These are phyloP conservation scores for Quercus gilva DNA, from an alignment of 306 rosid genomes.

Conservation along the genomic window DNA sequence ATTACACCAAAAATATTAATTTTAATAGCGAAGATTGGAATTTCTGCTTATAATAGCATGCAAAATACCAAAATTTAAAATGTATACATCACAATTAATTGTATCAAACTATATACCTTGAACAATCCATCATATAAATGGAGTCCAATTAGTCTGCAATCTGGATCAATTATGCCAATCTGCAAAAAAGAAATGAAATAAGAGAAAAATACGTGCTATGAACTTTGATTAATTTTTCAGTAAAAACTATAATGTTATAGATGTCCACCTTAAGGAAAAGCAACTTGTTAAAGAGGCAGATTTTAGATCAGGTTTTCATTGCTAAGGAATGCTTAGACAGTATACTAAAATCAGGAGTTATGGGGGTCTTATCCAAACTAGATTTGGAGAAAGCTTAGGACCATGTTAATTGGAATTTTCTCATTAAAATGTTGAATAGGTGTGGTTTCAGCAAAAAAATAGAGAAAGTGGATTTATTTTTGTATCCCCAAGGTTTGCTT, in stretches of 20 bases:
- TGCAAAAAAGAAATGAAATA: constrained; percentile 31
- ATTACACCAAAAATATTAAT: constrained; percentile 4
- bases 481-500: too few relatives aligned
- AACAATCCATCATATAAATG: constrained; percentile 96
- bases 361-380: too few relatives aligned
- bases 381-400: too few relatives aligned
- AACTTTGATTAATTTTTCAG: constrained; percentile 3
- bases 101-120: constrained; percentile 50
- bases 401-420: too few relatives aligned
- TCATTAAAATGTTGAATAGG: too few relatives aligned
- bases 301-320: too few relatives aligned
- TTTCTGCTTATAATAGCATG: background rate
- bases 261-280: background rate
- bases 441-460: too few relatives aligned
- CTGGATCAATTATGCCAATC: constrained; percentile 99
- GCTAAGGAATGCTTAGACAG: too few relatives aligned
- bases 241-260: constrained; percentile 5
- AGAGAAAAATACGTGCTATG: constrained; percentile 6
- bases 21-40: background rate
- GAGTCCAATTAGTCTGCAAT: constrained; percentile 94
- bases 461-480: too few relatives aligned
- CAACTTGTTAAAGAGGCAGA: background rate
- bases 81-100: background rate
- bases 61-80: background rate
- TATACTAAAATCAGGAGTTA: too few relatives aligned